These are phyloP conservation scores for Paxillus involutus DNA, from an alignment of 768 basidiomycete genomes.

Conservation along the genomic window DNA sequence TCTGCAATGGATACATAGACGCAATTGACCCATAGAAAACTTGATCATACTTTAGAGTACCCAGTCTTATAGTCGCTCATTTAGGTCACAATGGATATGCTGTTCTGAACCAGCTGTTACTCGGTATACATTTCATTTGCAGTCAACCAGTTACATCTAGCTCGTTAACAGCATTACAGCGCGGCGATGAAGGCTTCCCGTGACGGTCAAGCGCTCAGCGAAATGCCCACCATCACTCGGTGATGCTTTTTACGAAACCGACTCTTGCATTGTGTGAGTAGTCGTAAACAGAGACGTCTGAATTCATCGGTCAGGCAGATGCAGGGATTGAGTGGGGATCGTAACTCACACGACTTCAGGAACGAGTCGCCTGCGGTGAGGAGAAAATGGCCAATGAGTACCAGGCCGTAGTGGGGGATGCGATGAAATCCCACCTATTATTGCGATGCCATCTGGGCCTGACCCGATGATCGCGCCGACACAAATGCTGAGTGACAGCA, in stretches of 20 bases:
- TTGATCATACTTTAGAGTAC: no score
- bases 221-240: slow-evolving; percentile 16
- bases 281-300: slow-evolving; percentile 65
- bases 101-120: no score
- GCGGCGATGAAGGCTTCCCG: no score
- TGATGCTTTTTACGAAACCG: slow-evolving; percentile 58
- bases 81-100: no score
- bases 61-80: no score
- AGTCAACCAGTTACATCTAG: no score
- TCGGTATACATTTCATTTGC: no score
- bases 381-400: neutral
- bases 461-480: slow-evolving; percentile 55
- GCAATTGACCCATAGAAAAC: no score
- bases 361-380: slow-evolving; percentile 50
- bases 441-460: slow-evolving; percentile 4
- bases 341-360: slow-evolving; percentile 60
- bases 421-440: slow-evolving; percentile 17
- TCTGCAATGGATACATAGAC: neutral
- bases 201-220: neutral
- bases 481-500: slow-evolving; percentile 41
- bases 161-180: no score
- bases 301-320: slow-evolving; percentile 1
- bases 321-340: neutral
- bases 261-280: slow-evolving; percentile 53
- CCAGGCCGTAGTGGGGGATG: no score